These are phyloP conservation scores for Eremomyces bilateralis DNA, from an alignment of 495 filamentous ascomycete species.

Conservation along the genomic window DNA sequence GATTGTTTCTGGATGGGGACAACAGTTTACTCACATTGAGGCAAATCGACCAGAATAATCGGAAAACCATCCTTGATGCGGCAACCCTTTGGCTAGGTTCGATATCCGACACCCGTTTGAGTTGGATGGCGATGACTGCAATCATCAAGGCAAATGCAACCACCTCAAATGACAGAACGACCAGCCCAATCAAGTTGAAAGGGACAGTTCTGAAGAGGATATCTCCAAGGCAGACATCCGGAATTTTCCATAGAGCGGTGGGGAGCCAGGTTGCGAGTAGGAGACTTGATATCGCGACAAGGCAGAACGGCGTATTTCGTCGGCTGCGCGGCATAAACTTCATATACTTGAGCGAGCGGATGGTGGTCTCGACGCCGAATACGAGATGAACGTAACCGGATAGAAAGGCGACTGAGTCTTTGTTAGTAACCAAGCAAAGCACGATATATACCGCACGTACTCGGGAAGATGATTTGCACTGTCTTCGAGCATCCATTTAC, in stretches of 20 bases:
- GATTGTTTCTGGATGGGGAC: neutral
- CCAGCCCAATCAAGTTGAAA: slow-evolving; percentile 9
- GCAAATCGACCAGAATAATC: slow-evolving; percentile 6
- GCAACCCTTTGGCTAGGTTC: slow-evolving; percentile 15
- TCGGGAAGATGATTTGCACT: slow-evolving; percentile 11
- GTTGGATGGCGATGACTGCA: slow-evolving; percentile 11
- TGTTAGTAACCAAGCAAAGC: neutral
- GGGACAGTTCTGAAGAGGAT: slow-evolving; percentile 10
- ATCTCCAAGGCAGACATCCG: slow-evolving; percentile 9
- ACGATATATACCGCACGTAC: slow-evolving; percentile 4
- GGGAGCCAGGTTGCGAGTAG: slow-evolving; percentile 11
- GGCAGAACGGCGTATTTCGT: slow-evolving; percentile 11
- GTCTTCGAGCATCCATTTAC: slow-evolving; percentile 8
- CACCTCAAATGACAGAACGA: slow-evolving; percentile 6
- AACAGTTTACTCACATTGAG: slow-evolving; percentile 9
- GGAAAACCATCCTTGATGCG: slow-evolving; percentile 14
- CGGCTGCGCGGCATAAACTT: slow-evolving; percentile 11
- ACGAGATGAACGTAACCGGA: slow-evolving; percentile 9
- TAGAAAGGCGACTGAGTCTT: slow-evolving; percentile 10
- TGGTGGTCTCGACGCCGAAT: slow-evolving; percentile 12
- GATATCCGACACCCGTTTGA: slow-evolving; percentile 9
- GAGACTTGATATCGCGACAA: slow-evolving; percentile 6
- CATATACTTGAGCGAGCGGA: slow-evolving; percentile 6
- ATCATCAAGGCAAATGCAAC: slow-evolving; percentile 8
- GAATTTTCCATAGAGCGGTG: slow-evolving; percentile 8